Evolutionary conservation across 805 yeast species (phyloP).

Genomic region (Candida rishiriensis): DNA sequence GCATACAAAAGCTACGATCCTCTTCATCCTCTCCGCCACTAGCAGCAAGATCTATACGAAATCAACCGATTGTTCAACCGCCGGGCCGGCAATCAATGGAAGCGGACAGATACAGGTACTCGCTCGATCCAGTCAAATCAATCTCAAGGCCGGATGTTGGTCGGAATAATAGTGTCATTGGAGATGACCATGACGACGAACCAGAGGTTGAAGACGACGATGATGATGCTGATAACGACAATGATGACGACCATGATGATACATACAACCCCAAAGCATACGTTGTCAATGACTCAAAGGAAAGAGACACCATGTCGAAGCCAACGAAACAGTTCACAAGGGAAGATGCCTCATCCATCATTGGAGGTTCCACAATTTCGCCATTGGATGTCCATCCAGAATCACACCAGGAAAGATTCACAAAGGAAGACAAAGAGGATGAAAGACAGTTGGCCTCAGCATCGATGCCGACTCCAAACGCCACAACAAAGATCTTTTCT

Average conservation of each 20-base stretch:
- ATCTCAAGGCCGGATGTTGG: neutral
- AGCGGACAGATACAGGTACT: neutral
- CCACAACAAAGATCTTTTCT: constrained; percentile 37
- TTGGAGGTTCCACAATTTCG: constrained; percentile 44
- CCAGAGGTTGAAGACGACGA: constrained; percentile 1
- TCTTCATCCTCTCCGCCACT: neutral
- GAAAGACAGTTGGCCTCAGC: constrained; percentile 20
- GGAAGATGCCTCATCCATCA: constrained; percentile 39
- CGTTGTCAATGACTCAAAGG: constrained; percentile 1
- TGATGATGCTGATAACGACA: constrained; percentile 1
- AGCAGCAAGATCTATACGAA: too few species aligned
- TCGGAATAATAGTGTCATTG: neutral
- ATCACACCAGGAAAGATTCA: neutral
- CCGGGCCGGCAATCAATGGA: neutral
- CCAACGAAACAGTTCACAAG: constrained; percentile 3
- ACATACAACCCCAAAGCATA: constrained; percentile 25
- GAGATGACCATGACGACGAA: neutral
- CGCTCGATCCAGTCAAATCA: too few species aligned
- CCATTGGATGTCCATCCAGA: neutral
- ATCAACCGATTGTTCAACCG: too few species aligned
- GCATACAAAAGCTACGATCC: neutral
- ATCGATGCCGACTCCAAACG: constrained; percentile 6
- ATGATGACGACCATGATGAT: constrained; percentile 17
- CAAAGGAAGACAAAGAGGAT: constrained; percentile 1
- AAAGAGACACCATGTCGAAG: neutral